These are phyloP conservation scores for Bertia moriformis DNA, from an alignment of 2,329 filamentous ascomycete species.

Conservation along the genomic window DNA sequence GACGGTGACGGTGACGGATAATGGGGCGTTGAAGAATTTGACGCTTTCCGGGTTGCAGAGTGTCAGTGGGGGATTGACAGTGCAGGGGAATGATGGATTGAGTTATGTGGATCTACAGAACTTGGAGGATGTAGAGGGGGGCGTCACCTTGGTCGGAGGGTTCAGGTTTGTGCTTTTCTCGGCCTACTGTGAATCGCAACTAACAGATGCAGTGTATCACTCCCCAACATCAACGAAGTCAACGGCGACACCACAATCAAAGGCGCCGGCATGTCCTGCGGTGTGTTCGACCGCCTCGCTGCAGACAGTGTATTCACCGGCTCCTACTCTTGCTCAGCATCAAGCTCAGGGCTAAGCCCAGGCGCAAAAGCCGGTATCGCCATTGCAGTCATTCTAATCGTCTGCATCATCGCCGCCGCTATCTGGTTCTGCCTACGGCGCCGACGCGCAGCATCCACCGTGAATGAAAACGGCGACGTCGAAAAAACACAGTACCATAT, in stretches of 20 bases:
- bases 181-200: background rate
- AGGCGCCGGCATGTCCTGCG: background rate
- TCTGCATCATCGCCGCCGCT: slow-evolving; percentile 5
- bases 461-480: background rate
- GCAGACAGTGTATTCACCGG: background rate
- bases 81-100: background rate
- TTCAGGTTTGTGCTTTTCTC: background rate
- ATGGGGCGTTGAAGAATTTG: background rate
- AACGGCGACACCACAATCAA: background rate
- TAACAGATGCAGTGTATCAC: background rate
- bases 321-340: background rate
- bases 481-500: background rate
- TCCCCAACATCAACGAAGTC: background rate
- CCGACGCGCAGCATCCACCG: too few species aligned
- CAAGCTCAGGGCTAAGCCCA: slow-evolving; percentile 4
- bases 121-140: background rate
- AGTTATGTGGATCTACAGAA: background rate
- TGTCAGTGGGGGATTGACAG: background rate
- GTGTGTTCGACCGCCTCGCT: background rate
- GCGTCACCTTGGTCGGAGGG: background rate
- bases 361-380: slow-evolving; percentile 8
- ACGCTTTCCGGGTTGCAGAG: background rate
- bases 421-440: background rate
- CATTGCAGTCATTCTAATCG: slow-evolving; percentile 3
- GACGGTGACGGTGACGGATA: background rate